Evolutionary conservation across 208 protist genomes (phyloP).

Genomic region (Phytomonas serpens): DNA sequence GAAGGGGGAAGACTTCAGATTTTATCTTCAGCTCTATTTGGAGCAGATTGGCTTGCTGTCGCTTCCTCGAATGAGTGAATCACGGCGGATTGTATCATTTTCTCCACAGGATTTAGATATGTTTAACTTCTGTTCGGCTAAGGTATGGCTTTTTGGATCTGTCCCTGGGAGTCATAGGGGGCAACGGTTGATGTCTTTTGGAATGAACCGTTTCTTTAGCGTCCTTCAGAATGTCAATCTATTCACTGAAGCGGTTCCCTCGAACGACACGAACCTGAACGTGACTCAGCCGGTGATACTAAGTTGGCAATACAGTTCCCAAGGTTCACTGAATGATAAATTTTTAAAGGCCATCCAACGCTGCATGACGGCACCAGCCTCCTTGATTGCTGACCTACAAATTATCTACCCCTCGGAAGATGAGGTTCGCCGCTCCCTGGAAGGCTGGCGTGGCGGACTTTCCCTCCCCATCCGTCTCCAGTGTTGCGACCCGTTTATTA

Average conservation of each 20-base stretch:
- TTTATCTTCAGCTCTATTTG: constrained; percentile 29
- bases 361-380: neutral
- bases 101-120: constrained; percentile 3
- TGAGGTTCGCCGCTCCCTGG: constrained; percentile 58
- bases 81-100: neutral
- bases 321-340: constrained; percentile 38
- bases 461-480: constrained; percentile 52
- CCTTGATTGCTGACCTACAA: constrained; percentile 23
- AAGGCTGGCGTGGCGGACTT: constrained; percentile 69
- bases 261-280: neutral
- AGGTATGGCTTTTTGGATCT: constrained; percentile 52
- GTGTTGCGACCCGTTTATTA: constrained; percentile 56
- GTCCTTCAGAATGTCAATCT: neutral
- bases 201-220: constrained; percentile 7
- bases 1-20: constrained; percentile 27
- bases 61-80: constrained; percentile 6
- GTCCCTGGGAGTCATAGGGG: constrained; percentile 44
- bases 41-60: constrained; percentile 8
- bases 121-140: constrained; percentile 48
- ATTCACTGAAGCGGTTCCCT: neutral
- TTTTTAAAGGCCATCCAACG: constrained; percentile 41
- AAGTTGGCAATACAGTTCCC: constrained; percentile 82
- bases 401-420: constrained; percentile 76
- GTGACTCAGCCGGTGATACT: constrained; percentile 14
- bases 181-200: constrained; percentile 6